Base-by-base conservation (phyloP, 805 yeast species). In the Helenozyma rhizophorensis region DNA sequence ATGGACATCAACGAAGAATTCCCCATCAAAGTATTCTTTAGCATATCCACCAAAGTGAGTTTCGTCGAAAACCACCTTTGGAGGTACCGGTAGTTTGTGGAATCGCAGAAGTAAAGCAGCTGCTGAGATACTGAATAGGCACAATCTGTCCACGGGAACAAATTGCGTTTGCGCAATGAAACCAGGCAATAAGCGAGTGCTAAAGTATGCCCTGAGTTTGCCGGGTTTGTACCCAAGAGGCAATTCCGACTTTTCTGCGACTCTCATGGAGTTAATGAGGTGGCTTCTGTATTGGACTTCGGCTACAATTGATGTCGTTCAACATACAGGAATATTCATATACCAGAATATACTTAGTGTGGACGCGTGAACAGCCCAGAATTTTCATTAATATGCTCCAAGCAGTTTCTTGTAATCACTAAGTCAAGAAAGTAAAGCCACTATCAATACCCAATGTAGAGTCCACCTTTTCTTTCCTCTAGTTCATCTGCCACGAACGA, bases 401-500 rank as follows among this genome's bases (percentile, higher is more conserved):
- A n/a, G n/a, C n/a, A n/a, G n/a, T n/a, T n/a, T n/a, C n/a, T n/a
- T n/a, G n/a, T n/a, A n/a, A n/a, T n/a, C n/a, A n/a, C n/a, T n/a
- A n/a, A n/a, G n/a, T n/a, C n/a, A n/a, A n/a, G n/a, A n/a, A n/a
- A n/a, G n/a, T n/a, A 17, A 17, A 17, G 5, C 5, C 19, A 5
- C 5, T 17, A 8, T 14, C 28, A 54, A 27, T 54, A 54, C 9
- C 70, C 78, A 23, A 76, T 53, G 54, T 75, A 83, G n/a, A 78
- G 56, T n/a, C 90, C 83, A 13, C 95, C 95, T 13, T 73, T 80
- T 36, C 82, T 71, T 30, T 81, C 85, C 39, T 84, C 93, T 27
- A 90, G 61, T 23, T 76, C 78, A 30, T 73, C 77, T 1, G 79
- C 80, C 30, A 89, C 63, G 40, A 80, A 60, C 10, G 47, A 38